Base-by-base conservation (phyloP, 73 alveolate species). In the Loxodes magnus region DNA sequence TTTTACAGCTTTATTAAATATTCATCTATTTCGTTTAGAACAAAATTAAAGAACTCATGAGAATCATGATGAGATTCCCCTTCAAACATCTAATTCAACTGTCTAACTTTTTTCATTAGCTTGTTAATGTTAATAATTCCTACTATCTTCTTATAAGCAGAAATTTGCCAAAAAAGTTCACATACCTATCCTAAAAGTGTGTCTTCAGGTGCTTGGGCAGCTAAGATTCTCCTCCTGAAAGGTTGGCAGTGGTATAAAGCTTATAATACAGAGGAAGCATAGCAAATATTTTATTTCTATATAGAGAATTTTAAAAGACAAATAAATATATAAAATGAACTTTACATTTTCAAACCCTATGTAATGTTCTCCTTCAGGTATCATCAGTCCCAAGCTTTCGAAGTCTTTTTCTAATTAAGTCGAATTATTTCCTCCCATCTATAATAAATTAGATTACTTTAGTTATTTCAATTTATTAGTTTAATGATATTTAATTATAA, bases 61-160 rank as follows among this genome's bases (percentile, higher is more conserved):
- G 90, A 44, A 35, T 77, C 90, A 52, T 77, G 90, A 41, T 77
- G 90, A 22, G 70, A 69, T 35, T 71, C 84, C 43, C 71, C 71
- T 35, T 77, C 67, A 50, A 77, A 77, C 4, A 60, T 58, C 14
- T 34, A 48, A 33, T 77, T 77, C 3, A 39, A 41, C 1, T 21
- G 38, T 63, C 50, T 69, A 6, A 71, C 63, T 15, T 35, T 44
- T n/a, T n/a, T 12, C 71, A 77, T 69, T 28, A 77, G 34, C 33
- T 31, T 4, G 35, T 71, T 71, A 4, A 74, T 41, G 23, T 48
- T 35, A 5, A 70, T 20, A 23, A 17, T 17, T 19, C 70, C 83
- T 20, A 31, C 39, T 30, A 37, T 30, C 54, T 70, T 71, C 35
- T 63, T 44, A 0, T n/a, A 60, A 20, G 48, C 12, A 3, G 16